phyloP scores from a whole-genome alignment of 768 basidiomycete genomes.

The Pisolithus albus region DNA sequence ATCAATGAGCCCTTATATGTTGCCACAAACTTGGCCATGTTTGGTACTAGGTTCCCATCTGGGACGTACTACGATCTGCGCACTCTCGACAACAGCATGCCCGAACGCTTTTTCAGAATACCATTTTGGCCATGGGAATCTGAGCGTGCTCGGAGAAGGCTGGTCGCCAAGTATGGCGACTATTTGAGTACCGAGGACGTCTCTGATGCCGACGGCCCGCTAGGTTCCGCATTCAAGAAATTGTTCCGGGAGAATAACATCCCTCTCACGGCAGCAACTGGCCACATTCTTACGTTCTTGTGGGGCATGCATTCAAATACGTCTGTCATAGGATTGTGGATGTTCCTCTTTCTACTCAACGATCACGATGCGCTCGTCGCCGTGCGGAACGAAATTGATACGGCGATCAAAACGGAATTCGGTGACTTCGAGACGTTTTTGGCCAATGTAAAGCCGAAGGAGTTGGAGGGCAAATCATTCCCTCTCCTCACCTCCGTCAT shows the following conservation, averaged over 20 bases:
- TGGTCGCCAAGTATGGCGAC: constrained; percentile 1
- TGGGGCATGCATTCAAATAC: constrained; percentile 21
- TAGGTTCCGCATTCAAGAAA: constrained; percentile 12
- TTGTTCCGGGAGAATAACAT: constrained; percentile 14
- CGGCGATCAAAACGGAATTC: constrained; percentile 7
- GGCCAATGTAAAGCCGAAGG: constrained; percentile 3
- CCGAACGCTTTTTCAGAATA: constrained; percentile 13
- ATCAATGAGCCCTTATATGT: constrained; percentile 13
- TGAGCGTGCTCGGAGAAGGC: constrained; percentile 6
- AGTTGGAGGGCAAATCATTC: constrained; percentile 15
- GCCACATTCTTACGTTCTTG: constrained; percentile 17
- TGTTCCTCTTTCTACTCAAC: constrained; percentile 30
- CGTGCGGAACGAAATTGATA: constrained; percentile 42
- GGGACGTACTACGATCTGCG: constrained; percentile 17
- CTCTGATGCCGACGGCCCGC: constrained; percentile 1
- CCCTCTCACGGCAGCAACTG: constrained; percentile 11
- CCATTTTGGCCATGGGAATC: constrained; percentile 12
- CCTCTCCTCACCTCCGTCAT: constrained; percentile 17
- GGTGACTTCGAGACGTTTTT: constrained; percentile 12
- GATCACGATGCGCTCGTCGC: constrained; percentile 38
- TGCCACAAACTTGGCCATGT: constrained; percentile 14
- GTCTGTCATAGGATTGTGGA: constrained; percentile 12
- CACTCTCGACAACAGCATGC: constrained; percentile 14
- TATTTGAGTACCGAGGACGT: constrained; percentile 12
- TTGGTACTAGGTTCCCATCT: constrained; percentile 16